Conservation (phyloP, 441 rosid species). For the Biscutella auriculata region DNA sequence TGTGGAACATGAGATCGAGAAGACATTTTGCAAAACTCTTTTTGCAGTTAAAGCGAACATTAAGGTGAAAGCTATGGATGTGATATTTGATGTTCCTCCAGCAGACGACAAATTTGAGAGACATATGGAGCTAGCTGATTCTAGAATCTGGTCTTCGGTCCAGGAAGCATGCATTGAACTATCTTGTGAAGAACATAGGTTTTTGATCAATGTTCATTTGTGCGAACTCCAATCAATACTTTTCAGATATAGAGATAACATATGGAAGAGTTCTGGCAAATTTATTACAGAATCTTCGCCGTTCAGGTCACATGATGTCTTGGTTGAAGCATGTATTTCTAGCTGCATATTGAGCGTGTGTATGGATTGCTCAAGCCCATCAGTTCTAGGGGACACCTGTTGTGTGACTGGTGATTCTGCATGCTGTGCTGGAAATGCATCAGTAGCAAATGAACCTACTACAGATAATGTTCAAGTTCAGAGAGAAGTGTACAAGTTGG, state of each 20-base stretch:
- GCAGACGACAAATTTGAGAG: constrained; percentile 24
- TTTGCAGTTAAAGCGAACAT: constrained; percentile 39
- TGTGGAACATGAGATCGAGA: constrained; percentile 30
- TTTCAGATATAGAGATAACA: constrained; percentile 37
- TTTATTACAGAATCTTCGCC: constrained; percentile 28
- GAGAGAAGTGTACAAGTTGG: constrained; percentile 29
- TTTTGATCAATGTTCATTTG: constrained; percentile 32
- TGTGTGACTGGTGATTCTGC: constrained; percentile 25
- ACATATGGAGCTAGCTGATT: constrained; percentile 26
- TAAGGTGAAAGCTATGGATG: constrained; percentile 42
- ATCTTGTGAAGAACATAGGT: constrained; percentile 41
- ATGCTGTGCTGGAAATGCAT: constrained; percentile 19
- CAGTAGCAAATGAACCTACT: constrained; percentile 25
- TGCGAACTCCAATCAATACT: constrained; percentile 39
- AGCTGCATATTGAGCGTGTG: constrained; percentile 37
- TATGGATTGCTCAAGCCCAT: constrained; percentile 32
- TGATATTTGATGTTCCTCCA: constrained; percentile 52
- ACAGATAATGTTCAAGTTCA: constrained; percentile 26
- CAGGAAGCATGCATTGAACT: constrained; percentile 33
- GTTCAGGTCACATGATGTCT: constrained; percentile 41
- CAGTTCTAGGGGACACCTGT: constrained; percentile 23
- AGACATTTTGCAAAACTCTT: constrained; percentile 21
- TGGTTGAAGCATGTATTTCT: constrained; percentile 56
- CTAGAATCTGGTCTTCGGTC: constrained; percentile 56
- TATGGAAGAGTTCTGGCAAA: constrained; percentile 36